These are phyloP conservation scores for Aspergillus calidoustus DNA, from an alignment of 2,329 filamentous ascomycete species.

Conservation along the genomic window DNA sequence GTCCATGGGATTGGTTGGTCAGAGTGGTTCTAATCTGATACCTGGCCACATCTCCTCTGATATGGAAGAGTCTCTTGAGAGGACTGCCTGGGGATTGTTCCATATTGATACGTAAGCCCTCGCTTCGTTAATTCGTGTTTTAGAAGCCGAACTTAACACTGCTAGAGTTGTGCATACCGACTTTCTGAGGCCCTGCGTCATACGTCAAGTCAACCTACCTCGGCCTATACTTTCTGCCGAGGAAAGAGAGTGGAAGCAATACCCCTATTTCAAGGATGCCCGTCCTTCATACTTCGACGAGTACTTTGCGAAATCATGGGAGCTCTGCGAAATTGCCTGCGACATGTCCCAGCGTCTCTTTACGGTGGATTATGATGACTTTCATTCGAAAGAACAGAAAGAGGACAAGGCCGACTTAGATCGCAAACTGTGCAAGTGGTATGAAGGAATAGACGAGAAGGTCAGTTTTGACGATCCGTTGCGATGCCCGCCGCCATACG, in stretches of 20 bases:
- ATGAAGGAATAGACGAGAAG: slow-evolving; percentile 31
- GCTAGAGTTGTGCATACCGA: slow-evolving; percentile 40
- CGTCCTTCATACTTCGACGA: slow-evolving; percentile 34
- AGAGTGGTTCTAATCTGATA: slow-evolving; percentile 26
- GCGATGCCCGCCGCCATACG: slow-evolving; percentile 36
- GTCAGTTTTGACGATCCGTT: slow-evolving; percentile 30
- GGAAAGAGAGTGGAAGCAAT: slow-evolving; percentile 35
- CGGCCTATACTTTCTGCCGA: slow-evolving; percentile 28
- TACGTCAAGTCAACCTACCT: slow-evolving; percentile 40
- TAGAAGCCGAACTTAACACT: neutral
- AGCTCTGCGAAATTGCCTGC: slow-evolving; percentile 40
- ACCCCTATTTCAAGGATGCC: slow-evolving; percentile 37
- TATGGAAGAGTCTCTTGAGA: slow-evolving; percentile 36
- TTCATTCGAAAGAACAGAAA: slow-evolving; percentile 18
- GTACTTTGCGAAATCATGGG: slow-evolving; percentile 41
- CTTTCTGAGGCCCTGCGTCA: slow-evolving; percentile 41
- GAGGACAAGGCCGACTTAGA: slow-evolving; percentile 36
- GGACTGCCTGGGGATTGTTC: slow-evolving; percentile 44
- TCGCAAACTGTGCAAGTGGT: slow-evolving; percentile 36
- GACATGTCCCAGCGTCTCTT: slow-evolving; percentile 43
- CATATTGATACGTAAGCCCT: slow-evolving; percentile 43
- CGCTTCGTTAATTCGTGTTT: neutral
- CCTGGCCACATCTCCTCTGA: slow-evolving; percentile 33
- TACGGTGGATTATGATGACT: slow-evolving; percentile 19
- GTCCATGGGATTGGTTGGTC: slow-evolving; percentile 38